Base-by-base conservation (phyloP, 2,329 filamentous ascomycete species). In the Sarocladiaceae sp. region DNA sequence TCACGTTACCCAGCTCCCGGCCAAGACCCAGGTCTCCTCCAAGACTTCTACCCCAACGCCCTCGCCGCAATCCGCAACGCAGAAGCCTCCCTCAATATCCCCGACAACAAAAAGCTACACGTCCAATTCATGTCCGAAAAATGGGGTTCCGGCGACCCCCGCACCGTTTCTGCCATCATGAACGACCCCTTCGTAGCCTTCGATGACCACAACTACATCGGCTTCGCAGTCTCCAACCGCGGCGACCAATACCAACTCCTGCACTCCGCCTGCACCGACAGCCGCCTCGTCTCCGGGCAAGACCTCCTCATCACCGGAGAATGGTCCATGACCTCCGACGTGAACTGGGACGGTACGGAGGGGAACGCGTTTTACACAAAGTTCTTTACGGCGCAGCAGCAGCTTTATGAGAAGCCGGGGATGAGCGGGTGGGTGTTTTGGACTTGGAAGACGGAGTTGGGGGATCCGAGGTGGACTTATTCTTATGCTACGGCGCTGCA, bases 321-420 rank as follows among this genome's bases (percentile, higher is more conserved):
- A 60, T 84, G 78, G 73, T 76, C 73, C 54, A 62, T 84, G 42
- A 72, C 70, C 39, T 72, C 75, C 55, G 60, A 71, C 52, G 69
- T 78, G 3, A 66, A 82, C 59, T 66, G 63, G 61, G 69, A 60
- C 13, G 52, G 63, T 8, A 71, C 63, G 7, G 67, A 61, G 11
- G n/a, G n/a, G n/a, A 37, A 17, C 6, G 35, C 7, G 8, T 85
- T 82, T 61, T 84, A 84, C 64, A 65, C 57, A 53, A 66, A 72
- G 54, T 84, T 75, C 72, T 84, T 80, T 62, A 75, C 75, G 1
- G 79, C 79, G 1, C 80, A 83, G 66, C 70, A 76, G 6, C 69
- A 72, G 53, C 66, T 73, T 2, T 83, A 82, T 54, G 80, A 84
- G 65, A 71, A 71, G 56, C 58, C 59, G 0, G 64, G 70, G 52